These are phyloP conservation scores for Alternaria consortialis DNA, from an alignment of 2,329 filamentous ascomycete species.

Conservation along the genomic window DNA sequence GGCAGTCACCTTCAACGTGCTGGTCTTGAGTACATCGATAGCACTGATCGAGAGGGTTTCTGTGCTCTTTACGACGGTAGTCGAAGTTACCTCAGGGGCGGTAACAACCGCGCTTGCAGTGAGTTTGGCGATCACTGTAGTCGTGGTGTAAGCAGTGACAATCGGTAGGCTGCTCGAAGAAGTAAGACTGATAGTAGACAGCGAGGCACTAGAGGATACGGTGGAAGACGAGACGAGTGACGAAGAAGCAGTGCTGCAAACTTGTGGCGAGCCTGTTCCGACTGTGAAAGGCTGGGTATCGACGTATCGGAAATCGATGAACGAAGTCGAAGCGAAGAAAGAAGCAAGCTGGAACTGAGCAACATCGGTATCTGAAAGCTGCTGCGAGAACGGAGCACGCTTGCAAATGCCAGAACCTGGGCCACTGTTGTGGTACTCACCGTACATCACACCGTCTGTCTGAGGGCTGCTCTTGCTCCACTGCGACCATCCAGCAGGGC, in stretches of 20 bases:
- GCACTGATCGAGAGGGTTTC: constrained; percentile 23
- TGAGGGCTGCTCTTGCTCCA: constrained; percentile 32
- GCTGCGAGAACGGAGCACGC: constrained; percentile 50
- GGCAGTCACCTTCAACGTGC: constrained; percentile 30
- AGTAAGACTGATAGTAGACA: neutral
- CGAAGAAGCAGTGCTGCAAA: constrained; percentile 30
- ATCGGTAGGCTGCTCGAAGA: constrained; percentile 15
- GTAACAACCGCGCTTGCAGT: constrained; percentile 27
- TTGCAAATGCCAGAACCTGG: constrained; percentile 44
- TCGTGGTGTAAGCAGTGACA: constrained; percentile 27
- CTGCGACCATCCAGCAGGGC: constrained; percentile 29
- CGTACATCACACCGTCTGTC: constrained; percentile 29
- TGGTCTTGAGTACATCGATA: constrained; percentile 19
- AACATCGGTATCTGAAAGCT: constrained; percentile 49
- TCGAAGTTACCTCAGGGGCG: constrained; percentile 34
- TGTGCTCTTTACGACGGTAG: constrained; percentile 26
- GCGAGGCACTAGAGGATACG: neutral
- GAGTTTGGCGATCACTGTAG: constrained; percentile 27
- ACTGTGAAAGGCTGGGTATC: constrained; percentile 51
- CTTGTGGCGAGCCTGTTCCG: constrained; percentile 41
- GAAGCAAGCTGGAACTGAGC: constrained; percentile 52
- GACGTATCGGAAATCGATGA: constrained; percentile 55
- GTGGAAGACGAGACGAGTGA: constrained; percentile 17
- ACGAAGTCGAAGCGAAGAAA: constrained; percentile 54
- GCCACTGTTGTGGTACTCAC: constrained; percentile 51